Evolutionary conservation across 2,329 filamentous ascomycete species (phyloP).

Genomic region (Colletotrichum tanaceti): DNA sequence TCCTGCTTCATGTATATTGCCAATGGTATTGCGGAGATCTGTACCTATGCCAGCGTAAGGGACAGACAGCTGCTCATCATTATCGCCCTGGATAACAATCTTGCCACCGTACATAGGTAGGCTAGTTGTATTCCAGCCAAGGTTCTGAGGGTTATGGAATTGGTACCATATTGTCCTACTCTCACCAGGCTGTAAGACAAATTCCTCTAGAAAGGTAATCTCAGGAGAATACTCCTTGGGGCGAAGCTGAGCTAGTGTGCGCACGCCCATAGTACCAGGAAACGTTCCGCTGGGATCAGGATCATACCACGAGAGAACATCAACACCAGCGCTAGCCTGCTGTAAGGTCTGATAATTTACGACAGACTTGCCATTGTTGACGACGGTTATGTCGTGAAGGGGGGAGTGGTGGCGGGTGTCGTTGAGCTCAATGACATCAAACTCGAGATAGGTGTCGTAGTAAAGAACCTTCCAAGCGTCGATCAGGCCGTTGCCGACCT

Average conservation of each 20-base stretch:
- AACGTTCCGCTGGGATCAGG: constrained; percentile 13
- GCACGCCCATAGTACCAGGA: constrained; percentile 29
- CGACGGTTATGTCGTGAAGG: constrained; percentile 47
- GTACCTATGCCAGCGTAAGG: constrained; percentile 50
- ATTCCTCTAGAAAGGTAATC: constrained; percentile 40
- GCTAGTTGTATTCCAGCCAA: constrained; percentile 35
- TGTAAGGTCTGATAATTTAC: constrained; percentile 49
- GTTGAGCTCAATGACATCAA: constrained; percentile 57
- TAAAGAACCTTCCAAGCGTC: constrained; percentile 56
- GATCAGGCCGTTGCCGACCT: constrained; percentile 56
- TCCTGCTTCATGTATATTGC: constrained; percentile 35
- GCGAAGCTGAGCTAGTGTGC: constrained; percentile 42
- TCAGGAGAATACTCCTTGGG: constrained; percentile 41
- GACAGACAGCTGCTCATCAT: constrained; percentile 55
- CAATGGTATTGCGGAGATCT: constrained; percentile 35
- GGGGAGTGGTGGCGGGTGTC: constrained; percentile 56
- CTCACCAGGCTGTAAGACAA: constrained; percentile 45
- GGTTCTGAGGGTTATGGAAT: constrained; percentile 46
- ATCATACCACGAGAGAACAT: constrained; percentile 47
- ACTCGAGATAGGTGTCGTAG: constrained; percentile 52
- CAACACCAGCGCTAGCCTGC: constrained; percentile 51
- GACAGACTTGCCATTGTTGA: constrained; percentile 51
- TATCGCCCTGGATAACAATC: constrained; percentile 50
- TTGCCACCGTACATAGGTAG: constrained; percentile 52
- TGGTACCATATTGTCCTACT: constrained; percentile 45